Percentiles rank a stretch among this genome's conserved stretches.
Evolutionary conservation across 345 rosid species (phyloP).

Genomic region (Pistacia atlantica): DNA sequence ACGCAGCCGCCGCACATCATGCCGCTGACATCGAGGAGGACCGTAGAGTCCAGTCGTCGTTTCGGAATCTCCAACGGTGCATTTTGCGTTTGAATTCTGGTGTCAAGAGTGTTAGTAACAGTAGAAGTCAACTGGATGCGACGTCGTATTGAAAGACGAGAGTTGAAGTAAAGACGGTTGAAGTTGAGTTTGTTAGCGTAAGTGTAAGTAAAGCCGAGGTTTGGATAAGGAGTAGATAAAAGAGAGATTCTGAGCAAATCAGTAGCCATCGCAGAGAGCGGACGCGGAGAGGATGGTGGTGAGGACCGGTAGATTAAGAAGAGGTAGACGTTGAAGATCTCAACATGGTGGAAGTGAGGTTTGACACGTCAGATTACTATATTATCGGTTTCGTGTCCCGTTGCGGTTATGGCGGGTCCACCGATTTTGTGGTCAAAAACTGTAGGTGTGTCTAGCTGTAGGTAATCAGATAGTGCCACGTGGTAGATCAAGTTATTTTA

Average conservation of each 20-base stretch:
- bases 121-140: not conserved
- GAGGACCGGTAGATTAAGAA: not conserved
- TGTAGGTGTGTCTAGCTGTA: not conserved
- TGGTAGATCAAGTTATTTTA: not conserved
- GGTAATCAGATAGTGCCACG: not conserved
- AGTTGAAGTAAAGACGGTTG: constrained; percentile 19
- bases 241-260: constrained; percentile 44
- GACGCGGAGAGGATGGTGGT: not conserved
- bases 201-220: constrained; percentile 21
- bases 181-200: constrained; percentile 7
- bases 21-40: constrained; percentile 78
- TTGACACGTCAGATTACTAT: constrained; percentile 16
- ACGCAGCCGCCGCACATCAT: constrained; percentile 99
- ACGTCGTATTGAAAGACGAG: not conserved
- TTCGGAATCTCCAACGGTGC: constrained; percentile 22
- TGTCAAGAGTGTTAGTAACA: constrained; percentile 51
- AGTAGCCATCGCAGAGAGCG: constrained; percentile 40
- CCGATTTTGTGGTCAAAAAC: constrained; percentile 17
- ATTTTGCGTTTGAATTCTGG: constrained; percentile 36
- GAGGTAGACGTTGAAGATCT: not conserved
- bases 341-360: not conserved
- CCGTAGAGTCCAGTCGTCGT: constrained; percentile 33
- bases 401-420: not conserved
- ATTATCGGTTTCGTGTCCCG: not conserved
- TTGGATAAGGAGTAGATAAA: constrained; percentile 38